Conservation (phyloP, 2,329 filamentous ascomycete genomes). For the Gliomastix tumulicola region DNA sequence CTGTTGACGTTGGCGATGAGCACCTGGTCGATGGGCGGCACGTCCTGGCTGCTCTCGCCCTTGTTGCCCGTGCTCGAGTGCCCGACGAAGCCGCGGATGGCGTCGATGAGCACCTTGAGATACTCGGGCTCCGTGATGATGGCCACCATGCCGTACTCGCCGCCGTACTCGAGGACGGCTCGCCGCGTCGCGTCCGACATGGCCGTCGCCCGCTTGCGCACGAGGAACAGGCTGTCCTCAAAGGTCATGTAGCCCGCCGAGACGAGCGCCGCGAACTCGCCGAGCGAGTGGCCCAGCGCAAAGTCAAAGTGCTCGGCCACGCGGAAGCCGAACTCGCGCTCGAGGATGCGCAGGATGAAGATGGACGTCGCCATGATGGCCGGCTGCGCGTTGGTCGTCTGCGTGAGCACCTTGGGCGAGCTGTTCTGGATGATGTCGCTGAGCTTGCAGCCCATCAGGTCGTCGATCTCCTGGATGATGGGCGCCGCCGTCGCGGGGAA, state of each 20-base stretch:
- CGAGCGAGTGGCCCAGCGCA: slow-evolving; percentile 82
- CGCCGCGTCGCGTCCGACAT: slow-evolving; percentile 72
- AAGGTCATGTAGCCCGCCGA: slow-evolving; percentile 76
- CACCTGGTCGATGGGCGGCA: slow-evolving; percentile 78
- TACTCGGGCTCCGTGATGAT: slow-evolving; percentile 81
- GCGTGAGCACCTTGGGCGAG: slow-evolving; percentile 68
- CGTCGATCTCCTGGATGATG: slow-evolving; percentile 83
- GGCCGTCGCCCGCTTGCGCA: slow-evolving; percentile 69
- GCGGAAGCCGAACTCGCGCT: slow-evolving; percentile 76
- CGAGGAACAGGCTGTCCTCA: slow-evolving; percentile 68
- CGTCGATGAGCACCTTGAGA: slow-evolving; percentile 59
- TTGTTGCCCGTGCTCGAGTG: slow-evolving; percentile 59
- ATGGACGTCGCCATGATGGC: slow-evolving; percentile 95
- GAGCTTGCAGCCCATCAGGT: slow-evolving; percentile 65
- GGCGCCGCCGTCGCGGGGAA: slow-evolving; percentile 72
- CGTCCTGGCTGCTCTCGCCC: slow-evolving; percentile 58
- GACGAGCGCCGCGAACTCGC: slow-evolving; percentile 87
- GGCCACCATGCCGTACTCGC: slow-evolving; percentile 91
- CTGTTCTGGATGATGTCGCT: slow-evolving; percentile 74
- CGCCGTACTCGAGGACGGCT: slow-evolving; percentile 60
- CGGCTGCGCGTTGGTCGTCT: slow-evolving; percentile 83
- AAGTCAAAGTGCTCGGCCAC: slow-evolving; percentile 67
- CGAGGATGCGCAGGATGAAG: slow-evolving; percentile 79
- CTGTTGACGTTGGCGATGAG: slow-evolving; percentile 91
- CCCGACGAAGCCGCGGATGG: slow-evolving; percentile 74